Evolutionary conservation across 805 yeast species (phyloP), one percentile per base, ranked within the genome.

Genomic region (Sungouiozyma ichnusensis): DNA sequence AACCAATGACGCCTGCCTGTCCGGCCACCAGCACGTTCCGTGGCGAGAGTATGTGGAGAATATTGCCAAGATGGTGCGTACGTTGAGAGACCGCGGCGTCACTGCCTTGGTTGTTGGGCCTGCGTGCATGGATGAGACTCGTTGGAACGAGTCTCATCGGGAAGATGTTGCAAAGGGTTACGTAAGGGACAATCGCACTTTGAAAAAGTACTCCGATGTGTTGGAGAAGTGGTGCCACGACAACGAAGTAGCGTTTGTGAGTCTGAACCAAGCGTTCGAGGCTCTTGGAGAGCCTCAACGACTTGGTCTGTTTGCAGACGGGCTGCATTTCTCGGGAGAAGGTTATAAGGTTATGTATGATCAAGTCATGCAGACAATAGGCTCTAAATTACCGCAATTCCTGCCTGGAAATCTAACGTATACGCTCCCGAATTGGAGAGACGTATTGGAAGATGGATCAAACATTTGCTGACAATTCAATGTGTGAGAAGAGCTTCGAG

Each of bases 1-100:
- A 3, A 74, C 95, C 13, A 87, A 87, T 54, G 97, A 87, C 58
- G 69, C 81, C 0, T 69, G 73, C 3, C 48, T 63, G 7, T 65
- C 55, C 1, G 71, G 71, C 3, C 52, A 56, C 3, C 77, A 73
- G 48, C 62, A 63, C 17, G 85, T 85, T 9, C 73, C 75, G 1
- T 16, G 80, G 3, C 71, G 60, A 0, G 63, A 70, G 43, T 85
- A 63, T 54, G 44, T 58, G 16, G 60, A 56, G 14, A 86, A 86
- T 52, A 63, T 73, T 46, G 52, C 48, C 20, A 41, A 46, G 9
- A 48, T 85, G 51, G 64, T 77, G 13, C 48, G 63, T 5, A 47
- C 67, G 45, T 67, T 73, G 24, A 48, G 54, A 17, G 55, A 53
- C 1, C 58, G 71, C 41, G 68, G 65, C 2, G 73, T 81, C 41